A percentile compares a stretch with the other conserved stretches of the same genome.
Conservation (phyloP, 2,329 filamentous ascomycete species). For the Monosporascus sp. region DNA sequence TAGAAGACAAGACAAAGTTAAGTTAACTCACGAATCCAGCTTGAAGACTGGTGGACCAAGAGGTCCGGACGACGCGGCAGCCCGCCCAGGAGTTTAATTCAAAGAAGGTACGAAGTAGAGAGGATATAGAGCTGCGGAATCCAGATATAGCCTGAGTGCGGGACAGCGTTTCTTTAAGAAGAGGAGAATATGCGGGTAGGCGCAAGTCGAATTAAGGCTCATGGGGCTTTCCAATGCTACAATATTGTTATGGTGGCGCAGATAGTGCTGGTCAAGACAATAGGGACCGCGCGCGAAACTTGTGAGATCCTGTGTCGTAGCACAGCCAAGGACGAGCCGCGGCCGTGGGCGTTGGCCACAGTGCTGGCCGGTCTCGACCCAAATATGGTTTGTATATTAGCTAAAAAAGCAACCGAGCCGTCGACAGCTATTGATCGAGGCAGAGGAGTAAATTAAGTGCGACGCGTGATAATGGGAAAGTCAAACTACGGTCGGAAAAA, state of each 20-base stretch:
- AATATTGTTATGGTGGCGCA: background rate
- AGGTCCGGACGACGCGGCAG: slow-evolving; percentile 20
- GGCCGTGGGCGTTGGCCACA: no score
- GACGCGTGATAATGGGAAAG: no score
- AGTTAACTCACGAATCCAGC: slow-evolving; percentile 28
- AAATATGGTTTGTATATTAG: no score
- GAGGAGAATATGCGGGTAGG: background rate
- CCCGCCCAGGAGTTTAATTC: slow-evolving; percentile 11
- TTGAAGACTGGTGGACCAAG: slow-evolving; percentile 28
- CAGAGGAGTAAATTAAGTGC: no score
- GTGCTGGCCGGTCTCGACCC: no score
- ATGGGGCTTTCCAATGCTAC: background rate
- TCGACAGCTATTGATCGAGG: no score
- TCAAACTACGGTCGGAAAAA: no score
- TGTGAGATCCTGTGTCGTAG: no score
- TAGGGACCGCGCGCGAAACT: no score
- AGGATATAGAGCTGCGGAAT: background rate
- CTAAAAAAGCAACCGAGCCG: no score
- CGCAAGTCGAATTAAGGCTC: background rate
- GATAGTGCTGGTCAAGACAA: background rate
- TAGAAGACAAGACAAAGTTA: background rate
- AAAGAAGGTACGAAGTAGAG: background rate
- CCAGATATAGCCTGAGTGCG: background rate
- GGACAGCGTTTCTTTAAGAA: background rate
- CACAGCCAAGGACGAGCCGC: no score